Base-by-base conservation (phyloP, 2,329 filamentous ascomycete genomes). In the Ceratocystis huliohia region DNA sequence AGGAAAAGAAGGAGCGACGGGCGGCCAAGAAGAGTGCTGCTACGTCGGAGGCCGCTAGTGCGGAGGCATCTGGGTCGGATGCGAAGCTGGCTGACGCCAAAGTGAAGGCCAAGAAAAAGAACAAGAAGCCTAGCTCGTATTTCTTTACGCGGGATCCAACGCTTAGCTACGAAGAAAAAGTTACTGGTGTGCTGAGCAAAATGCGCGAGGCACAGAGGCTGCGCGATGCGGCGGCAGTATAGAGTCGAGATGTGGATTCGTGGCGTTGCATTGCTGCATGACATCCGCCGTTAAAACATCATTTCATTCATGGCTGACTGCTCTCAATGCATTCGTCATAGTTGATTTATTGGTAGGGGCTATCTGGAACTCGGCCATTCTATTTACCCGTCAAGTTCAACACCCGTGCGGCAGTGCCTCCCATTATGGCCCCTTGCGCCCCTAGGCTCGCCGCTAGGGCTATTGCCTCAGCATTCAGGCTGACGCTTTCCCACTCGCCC, bases 401-500 rank as follows among this genome's bases (percentile, higher is more conserved):
- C 61, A 85, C 78, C 17, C 78, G 75, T 17, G 82, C 75, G 3
- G 85, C 85, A 71, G 87, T 87, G 1, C 76, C 78, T 5, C 84
- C 84, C 75, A 87, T 79, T 8, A 86, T 80, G 22, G 79, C 80
- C 15, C 77, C 76, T 5, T 76, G 72, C 15, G 77, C 76, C 3
- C 79, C 78, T 53, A 75, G 73, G 0, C 77, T 78, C 46, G 85
- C 78, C 0, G 82, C 79, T 8, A 75, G 76, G 17, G 77, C 73
- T n/a, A 87, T 83, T 5, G 84, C 84, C 5, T 77, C 74, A 0
- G 74, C 75, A 67, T 80, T 81, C 70, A 78, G 67, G 63, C 73
- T 82, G 2, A 89, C 86, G 72, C 87, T 90, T 71, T 86, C 81
- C 87, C 88, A 91, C 71, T 86, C 81, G 46, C 80, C 81, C 69